Conservation (phyloP, 1,284 basidiomycete species). For the Butyriboletus regius region DNA sequence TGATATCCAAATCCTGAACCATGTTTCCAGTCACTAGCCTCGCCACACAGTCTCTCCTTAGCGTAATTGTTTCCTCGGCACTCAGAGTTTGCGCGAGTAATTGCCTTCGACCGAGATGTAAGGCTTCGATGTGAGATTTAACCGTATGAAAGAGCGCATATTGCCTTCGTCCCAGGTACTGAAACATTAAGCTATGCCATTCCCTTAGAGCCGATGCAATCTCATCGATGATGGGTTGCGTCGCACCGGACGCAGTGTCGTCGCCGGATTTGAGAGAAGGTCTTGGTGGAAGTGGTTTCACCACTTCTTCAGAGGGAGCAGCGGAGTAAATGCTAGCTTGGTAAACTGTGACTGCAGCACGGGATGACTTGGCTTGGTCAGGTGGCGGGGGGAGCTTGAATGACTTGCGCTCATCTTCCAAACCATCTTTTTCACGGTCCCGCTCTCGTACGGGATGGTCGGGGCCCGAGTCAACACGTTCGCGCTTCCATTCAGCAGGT, state of each 20-base stretch:
- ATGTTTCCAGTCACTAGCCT: constrained; percentile 86
- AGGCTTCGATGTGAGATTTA: constrained; percentile 81
- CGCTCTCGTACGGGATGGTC: constrained; percentile 41
- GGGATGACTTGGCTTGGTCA: constrained; percentile 62
- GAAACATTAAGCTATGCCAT: constrained; percentile 89
- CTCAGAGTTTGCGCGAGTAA: constrained; percentile 83
- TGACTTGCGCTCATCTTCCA: constrained; percentile 45
- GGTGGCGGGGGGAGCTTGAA: constrained; percentile 67
- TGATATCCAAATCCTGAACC: constrained; percentile 86
- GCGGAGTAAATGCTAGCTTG: constrained; percentile 58
- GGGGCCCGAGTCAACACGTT: constrained; percentile 40
- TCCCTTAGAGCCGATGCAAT: constrained; percentile 92
- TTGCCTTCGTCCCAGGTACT: constrained; percentile 80
- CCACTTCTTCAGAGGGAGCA: constrained; percentile 57
- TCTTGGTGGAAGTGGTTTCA: constrained; percentile 81
- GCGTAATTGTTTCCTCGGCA: constrained; percentile 75
- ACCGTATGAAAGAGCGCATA: constrained; percentile 86
- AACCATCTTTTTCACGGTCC: constrained; percentile 53
- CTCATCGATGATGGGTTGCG: constrained; percentile 91
- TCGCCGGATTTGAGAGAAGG: constrained; percentile 89
- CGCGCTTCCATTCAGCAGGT: constrained; percentile 41
- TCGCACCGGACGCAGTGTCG: constrained; percentile 74
- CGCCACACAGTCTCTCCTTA: constrained; percentile 81
- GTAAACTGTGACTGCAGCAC: constrained; percentile 63
- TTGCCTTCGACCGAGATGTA: constrained; percentile 84